Base-by-base conservation (phyloP, 495 filamentous ascomycete genomes). In the Neurospora sp. region DNA sequence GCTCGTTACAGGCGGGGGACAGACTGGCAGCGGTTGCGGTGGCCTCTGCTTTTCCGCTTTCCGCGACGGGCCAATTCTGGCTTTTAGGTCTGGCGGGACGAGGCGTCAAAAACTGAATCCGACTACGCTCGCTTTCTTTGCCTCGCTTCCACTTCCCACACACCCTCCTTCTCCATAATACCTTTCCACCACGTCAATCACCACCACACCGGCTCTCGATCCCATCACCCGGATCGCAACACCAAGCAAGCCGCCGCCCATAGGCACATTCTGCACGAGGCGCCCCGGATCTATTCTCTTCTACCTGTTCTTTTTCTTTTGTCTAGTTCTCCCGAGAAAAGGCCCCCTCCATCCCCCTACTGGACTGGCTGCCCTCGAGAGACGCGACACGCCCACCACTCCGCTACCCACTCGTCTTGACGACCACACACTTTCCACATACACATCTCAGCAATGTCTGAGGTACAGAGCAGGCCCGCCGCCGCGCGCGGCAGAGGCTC, bases 391-490 rank as follows among this genome's bases (percentile, higher is more conserved):
- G 81, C 80, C 76, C 75, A 80, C 81, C 79, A 77, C 73, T 74
- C 73, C 70, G 38, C 69, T n/a, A 76, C 39, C 71, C 71, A 65
- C 71, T 61, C 53, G 53, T 35, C 53, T 35, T 40, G 68, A 69
- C 35, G 68, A 69, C 72, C 65, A 73, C 71, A 79, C 70, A 72
- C 39, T 71, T 73, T 35, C 12, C 72, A 75, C 74, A 79, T 72
- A 77, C 77, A 74, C 78, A 76, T 80, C 80, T 83, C 77, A 78
- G 85, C 81, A 80, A 97, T 99, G 95, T 96, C 96, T 86, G 96
- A 98, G 88, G 90, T 93, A 83, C 90, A 94, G 85, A 86, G 91
- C 81, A 88, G 96, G 86, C 87, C 90, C 71, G 83, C 89, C 81
- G 90, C 78, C 70, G 39, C 90, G 76, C 86, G 80, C 79, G 79